Base-by-base conservation (phyloP, 1,139 yeast species). In the Hansenula lynferdii region DNA sequence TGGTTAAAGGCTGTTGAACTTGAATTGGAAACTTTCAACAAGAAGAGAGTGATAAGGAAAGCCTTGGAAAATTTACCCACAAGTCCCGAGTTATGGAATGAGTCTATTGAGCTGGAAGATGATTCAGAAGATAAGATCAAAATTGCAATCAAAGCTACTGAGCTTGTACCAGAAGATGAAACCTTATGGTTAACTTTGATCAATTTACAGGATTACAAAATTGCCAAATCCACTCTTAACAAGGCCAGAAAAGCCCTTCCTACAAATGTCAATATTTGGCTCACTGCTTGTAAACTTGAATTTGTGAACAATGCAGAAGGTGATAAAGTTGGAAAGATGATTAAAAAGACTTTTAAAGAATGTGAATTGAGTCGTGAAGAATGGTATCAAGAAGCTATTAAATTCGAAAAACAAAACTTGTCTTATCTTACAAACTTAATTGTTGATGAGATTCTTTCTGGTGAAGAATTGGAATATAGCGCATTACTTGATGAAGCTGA, bases 1-100 rank as follows among this genome's bases (percentile, higher is more conserved):
- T 92, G 98, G 98, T 43, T 77, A 3, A 72, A 72, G 42, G 95
- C 95, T 0, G 59, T 69, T 33, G 78, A 76, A 4, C 61, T 85
- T 29, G 96, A 90, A 53, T 64, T 62, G 2, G 89, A 81, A 34
- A 42, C 47, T 0, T 51, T 66, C 5, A 66, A 81, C 0, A 72
- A 78, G 46, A 69, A 73, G 37, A 65, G 76, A 40, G 70, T 85
- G 0, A 57, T 85, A 23, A 78, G 83, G 66, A 77, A 72, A 48
- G 85, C 78, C 0, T 57, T 82, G 17, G 81, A 75, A 40, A 65
- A 62, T 30, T 47, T 77, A 6, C 86, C 87, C 0, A 49, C 51
- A 3, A 68, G 62, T 36, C 65, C 56, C 4, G 51, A 49, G 5
- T 50, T 82, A n/a, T 82, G 92, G 92, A 58, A 68, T 41, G 52